A percentile compares a stretch with the other conserved stretches of the same genome.
Conservation (phyloP, 208 protist genomes). For the Acanthamoeba lenticulata region DNA sequence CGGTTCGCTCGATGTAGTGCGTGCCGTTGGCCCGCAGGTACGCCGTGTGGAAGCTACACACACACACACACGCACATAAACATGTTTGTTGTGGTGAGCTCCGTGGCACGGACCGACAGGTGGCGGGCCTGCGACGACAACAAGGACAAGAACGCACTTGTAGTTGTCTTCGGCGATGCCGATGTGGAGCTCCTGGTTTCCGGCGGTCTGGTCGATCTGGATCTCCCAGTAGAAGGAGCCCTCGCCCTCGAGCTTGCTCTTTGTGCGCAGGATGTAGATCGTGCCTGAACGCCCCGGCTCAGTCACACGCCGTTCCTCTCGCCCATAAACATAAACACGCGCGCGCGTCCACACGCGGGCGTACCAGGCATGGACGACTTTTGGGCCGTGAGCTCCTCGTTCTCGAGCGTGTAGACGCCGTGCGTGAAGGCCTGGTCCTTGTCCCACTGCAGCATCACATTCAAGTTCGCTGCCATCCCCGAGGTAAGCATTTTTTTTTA, state of each 20-base stretch:
- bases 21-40: constrained; percentile 51
- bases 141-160: not conserved
- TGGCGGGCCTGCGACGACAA: too few relatives aligned
- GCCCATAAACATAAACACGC: too few relatives aligned
- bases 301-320: too few relatives aligned
- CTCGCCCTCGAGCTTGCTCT: not conserved
- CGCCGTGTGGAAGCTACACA: constrained; percentile 40
- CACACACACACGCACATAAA: not conserved
- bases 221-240: constrained; percentile 56
- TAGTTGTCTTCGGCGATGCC: constrained; percentile 38
- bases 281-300: constrained; percentile 20
- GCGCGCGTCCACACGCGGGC: too few relatives aligned
- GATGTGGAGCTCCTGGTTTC: constrained; percentile 49
- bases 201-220: not conserved
- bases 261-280: constrained; percentile 58
- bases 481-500: not conserved
- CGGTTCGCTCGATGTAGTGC: constrained; percentile 13
- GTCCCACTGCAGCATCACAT: constrained; percentile 47
- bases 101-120: too few relatives aligned
- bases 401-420: constrained; percentile 37
- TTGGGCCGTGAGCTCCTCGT: constrained; percentile 54
- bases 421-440: constrained; percentile 50
- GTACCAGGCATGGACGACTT: constrained; percentile 51
- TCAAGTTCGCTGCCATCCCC: not conserved
- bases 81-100: not conserved